Base-by-base conservation (phyloP, 1,284 basidiomycete species). In the Agroathelia rolfsii region DNA sequence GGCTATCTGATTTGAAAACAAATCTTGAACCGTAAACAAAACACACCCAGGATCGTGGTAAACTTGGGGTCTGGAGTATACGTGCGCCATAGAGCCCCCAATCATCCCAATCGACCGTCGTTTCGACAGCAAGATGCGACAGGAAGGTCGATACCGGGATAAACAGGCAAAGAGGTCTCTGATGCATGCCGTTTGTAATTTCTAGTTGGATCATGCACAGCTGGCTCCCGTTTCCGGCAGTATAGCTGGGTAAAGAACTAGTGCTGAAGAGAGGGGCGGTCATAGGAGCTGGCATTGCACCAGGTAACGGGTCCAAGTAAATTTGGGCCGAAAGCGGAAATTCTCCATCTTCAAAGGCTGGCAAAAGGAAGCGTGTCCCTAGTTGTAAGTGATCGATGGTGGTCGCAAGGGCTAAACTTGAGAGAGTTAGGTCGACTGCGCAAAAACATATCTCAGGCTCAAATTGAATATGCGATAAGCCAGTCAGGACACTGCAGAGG, bases 291-390 rank as follows among this genome's bases (percentile, higher is more conserved):
- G 64, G 60, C 19, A 39, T 42, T 63, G 66, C 72, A 19, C 41
- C 40, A 2, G 70, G 64, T 7, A 65, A 56, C 12, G 76, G 74
- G 44, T 79, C 74, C n/a, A 67, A 68, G 16, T 67, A 68, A 17
- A 79, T 59, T 17, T 57, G 44, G 28, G 76, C 52, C 22, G 47
- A 48, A 32, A 55, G 39, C 0, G 47, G 38, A 15, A 49, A 42
- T 11, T 56, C 46, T 35, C 40, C 45, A 7, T 40, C 41, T 4
- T 41, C 36, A 24, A 65, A 45, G 2, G 39, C 30, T 3, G 69
- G 68, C 40, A 61, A 63, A 25, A 50, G 43, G 38, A 76, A 67
- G 0, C 40, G 45, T 48, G 21, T 56, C 49, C 13, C 39, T 41
- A 1, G 30, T 14, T 17, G 34, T 35, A 16, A 58, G 44, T 22